phyloP scores from a whole-genome alignment of 306 rosid genomes.

The Inga leiocalycina region DNA sequence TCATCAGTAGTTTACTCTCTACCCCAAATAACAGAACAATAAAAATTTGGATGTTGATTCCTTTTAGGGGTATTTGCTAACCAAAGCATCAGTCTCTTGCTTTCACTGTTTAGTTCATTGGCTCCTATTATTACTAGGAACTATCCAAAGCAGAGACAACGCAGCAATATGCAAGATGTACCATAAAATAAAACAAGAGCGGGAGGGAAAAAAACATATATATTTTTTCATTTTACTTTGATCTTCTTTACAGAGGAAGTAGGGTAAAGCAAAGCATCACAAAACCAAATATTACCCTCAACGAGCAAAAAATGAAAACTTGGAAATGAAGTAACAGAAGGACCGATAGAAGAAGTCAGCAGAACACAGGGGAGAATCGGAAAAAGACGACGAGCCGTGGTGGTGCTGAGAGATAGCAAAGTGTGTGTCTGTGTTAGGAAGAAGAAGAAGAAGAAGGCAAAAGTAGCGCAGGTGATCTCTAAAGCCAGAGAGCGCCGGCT shows the following conservation, averaged over 20 bases:
- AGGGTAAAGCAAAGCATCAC: slow-evolving; percentile 34
- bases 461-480: no score
- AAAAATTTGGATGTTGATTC: neutral
- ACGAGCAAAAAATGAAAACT: neutral
- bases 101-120: neutral
- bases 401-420: slow-evolving; percentile 14
- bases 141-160: neutral
- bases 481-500: slow-evolving; percentile 98
- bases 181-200: neutral
- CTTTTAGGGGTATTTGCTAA: neutral
- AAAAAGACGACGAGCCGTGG: slow-evolving; percentile 23
- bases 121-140: neutral
- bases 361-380: slow-evolving; percentile 37
- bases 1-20: neutral
- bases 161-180: no score
- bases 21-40: neutral
- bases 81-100: neutral
- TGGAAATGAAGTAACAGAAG: slow-evolving; percentile 17
- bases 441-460: neutral
- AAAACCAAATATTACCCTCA: slow-evolving; percentile 32
- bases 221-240: slow-evolving; percentile 16
- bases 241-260: slow-evolving; percentile 44
- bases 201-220: neutral
- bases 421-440: neutral
- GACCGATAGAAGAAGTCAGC: slow-evolving; percentile 23